Evolutionary conservation across 805 yeast genomes (phyloP).

Genomic region (Metschnikowia hibisci): DNA sequence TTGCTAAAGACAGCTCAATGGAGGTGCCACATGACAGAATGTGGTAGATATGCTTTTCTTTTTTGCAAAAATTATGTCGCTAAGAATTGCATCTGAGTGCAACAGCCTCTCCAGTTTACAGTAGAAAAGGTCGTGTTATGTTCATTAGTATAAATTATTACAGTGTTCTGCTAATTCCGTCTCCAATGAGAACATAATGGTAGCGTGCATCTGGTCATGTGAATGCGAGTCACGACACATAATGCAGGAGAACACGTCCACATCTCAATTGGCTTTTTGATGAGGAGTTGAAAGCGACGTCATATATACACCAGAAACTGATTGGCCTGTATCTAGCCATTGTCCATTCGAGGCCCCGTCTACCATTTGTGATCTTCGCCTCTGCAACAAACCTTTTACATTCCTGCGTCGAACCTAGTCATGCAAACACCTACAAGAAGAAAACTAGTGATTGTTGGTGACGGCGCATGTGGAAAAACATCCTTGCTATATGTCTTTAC

Average conservation of each 20-base stretch:
- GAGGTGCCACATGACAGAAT: too few species aligned
- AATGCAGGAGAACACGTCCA: neutral
- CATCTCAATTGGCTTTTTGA: neutral
- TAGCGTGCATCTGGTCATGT: neutral
- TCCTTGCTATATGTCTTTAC: conserved; percentile 89
- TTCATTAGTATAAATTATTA: too few species aligned
- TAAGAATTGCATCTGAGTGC: too few species aligned
- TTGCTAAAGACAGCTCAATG: too few species aligned
- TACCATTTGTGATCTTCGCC: too few species aligned
- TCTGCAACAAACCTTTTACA: too few species aligned
- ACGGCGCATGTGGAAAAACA: conserved; percentile 94
- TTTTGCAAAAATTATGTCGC: too few species aligned
- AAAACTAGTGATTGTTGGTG: conserved; percentile 88
- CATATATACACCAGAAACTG: neutral
- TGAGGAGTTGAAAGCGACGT: neutral
- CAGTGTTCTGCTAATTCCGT: too few species aligned
- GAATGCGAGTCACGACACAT: conserved; percentile 2
- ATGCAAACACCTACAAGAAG: conserved; percentile 35
- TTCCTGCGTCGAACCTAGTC: neutral
- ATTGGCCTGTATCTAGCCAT: neutral
- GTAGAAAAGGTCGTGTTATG: too few species aligned
- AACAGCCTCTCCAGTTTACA: too few species aligned
- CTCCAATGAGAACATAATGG: too few species aligned
- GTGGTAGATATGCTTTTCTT: too few species aligned
- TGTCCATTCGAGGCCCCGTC: neutral